Base-by-base conservation (phyloP, 2,329 filamentous ascomycete species). In the Neofusicoccum kwambonambiense region DNA sequence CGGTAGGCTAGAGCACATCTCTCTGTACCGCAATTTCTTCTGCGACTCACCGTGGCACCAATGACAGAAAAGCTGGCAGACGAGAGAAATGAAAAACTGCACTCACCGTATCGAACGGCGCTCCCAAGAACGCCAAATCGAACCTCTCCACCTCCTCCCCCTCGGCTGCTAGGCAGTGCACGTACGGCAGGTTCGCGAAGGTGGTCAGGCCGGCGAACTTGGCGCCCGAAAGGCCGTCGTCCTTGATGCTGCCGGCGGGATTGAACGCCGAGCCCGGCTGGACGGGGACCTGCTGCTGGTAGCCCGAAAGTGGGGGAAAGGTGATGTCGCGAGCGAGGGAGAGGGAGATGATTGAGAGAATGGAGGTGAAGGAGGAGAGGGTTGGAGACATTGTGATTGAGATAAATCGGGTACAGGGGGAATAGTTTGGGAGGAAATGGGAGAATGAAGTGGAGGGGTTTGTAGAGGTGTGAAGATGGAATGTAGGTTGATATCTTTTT, bases 71-170 rank as follows among this genome's bases (percentile, higher is more conserved):
- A 12, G 19, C 39, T 60, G 22, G 22, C 22, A 3, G 22, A 19
- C 19, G 19, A 19, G 19, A 19, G 19, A 19, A 19, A 19, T 19
- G 19, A 19, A 19, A 19, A 19, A 19, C 19, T 19, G 19, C 19
- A 75, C 76, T 66, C 68, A 79, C 80, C 4, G 81, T 83, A 68
- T 83, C 81, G 67, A 83, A 83, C 0, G 80, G 80, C 13, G 81
- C 81, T 7, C 81, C 81, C 1, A 83, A 54, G 42, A 83, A 77
- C 3, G 80, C 81, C 68, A 84, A 82, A 67, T 83, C 81, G 67
- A 79, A 83, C 27, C 71, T 72, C 45, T 80, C 79, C 4, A 80
- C 70, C 6, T 78, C 71, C 31, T 71, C 67, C 4, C 62, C 69
- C 17, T 78, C 72, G 13, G 68, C 51, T 42, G 73, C 72, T 13